Evolutionary conservation across 805 yeast species (phyloP), one percentile per base, ranked within the genome.

Genomic region (Saccharomycopsis selenospora): DNA sequence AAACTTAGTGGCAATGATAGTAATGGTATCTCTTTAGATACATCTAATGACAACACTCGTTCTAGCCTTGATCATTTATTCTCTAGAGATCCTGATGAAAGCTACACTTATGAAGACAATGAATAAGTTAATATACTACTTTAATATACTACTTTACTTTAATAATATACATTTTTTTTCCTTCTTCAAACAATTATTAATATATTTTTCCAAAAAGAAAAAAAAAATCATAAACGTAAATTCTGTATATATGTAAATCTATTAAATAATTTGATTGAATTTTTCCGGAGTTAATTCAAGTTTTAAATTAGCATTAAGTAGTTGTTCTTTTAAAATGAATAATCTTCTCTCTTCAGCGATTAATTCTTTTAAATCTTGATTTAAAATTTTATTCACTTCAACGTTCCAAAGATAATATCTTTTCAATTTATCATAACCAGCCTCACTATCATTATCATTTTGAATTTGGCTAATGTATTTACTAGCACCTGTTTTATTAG

Each of bases 261-360:
- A n/a, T 33, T 20, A 33, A 33, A 33, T 14, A 10, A 33, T 4
- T 20, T 14, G 38, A 4, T 20, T 20, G 7, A 33, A 14, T 33
- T 33, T 33, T 14, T 33, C 38, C 18, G 38, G 5, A 33, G 10
- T 33, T 20, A 33, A 40, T 33, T 61, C 75, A 7, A 66, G 45
- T 33, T 58, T 50, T 24, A 72, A 60, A 46, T 70, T 71, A 3
- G 72, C 70, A 47, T 74, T 74, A 23, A 75, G 53, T 14, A 75
- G 56, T 8, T 66, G 49, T 50, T 75, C 78, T 47, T 71, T 75
- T 4, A 61, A 55, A 4, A 61, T 48, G 72, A 73, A 73, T 24
- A 70, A 51, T 29, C 63, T 58, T 30, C 77, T 61, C 40, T 66
- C 66, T 36, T 63, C 61, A 40, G 61, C 56, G 11, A 66, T 48